Evolutionary conservation across 306 rosid species (phyloP), one percentile per base, ranked within the genome.

Genomic region (Medicago lupulina): DNA sequence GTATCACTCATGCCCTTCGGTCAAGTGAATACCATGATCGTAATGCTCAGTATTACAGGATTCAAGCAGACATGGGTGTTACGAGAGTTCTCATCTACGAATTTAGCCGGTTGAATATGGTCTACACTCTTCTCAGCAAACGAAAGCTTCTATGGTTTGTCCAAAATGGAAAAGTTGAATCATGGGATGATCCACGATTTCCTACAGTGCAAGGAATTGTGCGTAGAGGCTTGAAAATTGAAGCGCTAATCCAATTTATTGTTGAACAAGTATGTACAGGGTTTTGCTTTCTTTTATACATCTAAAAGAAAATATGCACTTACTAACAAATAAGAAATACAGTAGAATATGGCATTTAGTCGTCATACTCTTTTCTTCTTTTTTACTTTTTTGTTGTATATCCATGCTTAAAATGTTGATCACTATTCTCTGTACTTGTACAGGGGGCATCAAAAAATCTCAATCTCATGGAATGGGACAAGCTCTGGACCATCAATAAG

Each of bases 401-500:
- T 14, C 43, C 62, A 50, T 46, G 69, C 73, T 70, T 50, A 58
- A 38, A 62, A 63, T 40, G 46, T 36, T 81, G 46, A 62, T 63
- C 44, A 67, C 58, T 70, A 71, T 79, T 78, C 36, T 44, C 68
- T 71, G 68, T 76, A 61, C 51, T 60, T 64, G 36, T 67, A 43
- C 79, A 94, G 98, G 98, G 97, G 44, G 98, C 97, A 5, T 94
- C 97, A 1, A 94, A 86, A 83, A 92, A 94, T 83, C 96, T 94
- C 80, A 94, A 94, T 84, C 96, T 94, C 78, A 94, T 94, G 98
- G 98, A 94, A 72, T 94, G 97, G 97, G 98, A 94, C 89, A 94
- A 94, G 81, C 95, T 94, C 5, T 94, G 97, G 98, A 92, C 91
- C 61, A 88, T 92, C 67, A 94, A 94, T 81, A 94, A 90, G 80